These are phyloP conservation scores for Coemansia furcata DNA, from an alignment of 192 early-diverging fungal genomes.

Conservation along the genomic window DNA sequence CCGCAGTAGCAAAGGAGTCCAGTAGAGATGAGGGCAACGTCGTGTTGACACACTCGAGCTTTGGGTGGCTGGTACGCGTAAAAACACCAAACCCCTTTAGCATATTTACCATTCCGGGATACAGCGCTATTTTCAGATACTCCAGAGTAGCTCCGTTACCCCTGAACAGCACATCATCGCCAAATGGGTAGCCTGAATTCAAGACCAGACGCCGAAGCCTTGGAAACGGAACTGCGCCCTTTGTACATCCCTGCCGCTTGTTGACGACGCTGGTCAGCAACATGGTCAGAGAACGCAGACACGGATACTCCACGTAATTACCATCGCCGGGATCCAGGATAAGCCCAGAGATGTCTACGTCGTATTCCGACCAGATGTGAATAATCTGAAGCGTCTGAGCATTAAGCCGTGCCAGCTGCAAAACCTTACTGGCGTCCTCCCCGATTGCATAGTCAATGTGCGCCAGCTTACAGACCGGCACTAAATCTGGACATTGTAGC, in stretches of 20 bases:
- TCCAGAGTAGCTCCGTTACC: conserved; percentile 1
- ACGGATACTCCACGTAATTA: not conserved
- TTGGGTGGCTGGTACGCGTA: no score
- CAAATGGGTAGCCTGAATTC: not conserved
- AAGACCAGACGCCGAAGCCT: not conserved
- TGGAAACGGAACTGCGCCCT: conserved; percentile 6
- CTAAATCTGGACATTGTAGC: no score
- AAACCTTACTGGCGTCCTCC: no score
- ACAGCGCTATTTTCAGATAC: not conserved
- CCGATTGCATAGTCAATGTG: not conserved
- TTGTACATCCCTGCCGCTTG: not conserved
- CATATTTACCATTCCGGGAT: not conserved
- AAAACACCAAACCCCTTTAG: not conserved
- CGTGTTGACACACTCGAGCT: no score
- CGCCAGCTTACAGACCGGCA: no score
- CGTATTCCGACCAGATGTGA: not conserved
- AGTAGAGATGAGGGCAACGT: no score
- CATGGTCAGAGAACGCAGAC: not conserved
- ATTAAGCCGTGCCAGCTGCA: not conserved
- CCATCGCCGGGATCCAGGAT: not conserved
- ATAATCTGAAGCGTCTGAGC: not conserved
- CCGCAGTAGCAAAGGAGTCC: no score
- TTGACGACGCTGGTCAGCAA: not conserved
- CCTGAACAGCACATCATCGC: conserved; percentile 5
- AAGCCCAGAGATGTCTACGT: conserved; percentile 2